These are phyloP conservation scores for Lepidium africanum DNA, from an alignment of 345 rosid species.

Conservation along the genomic window DNA sequence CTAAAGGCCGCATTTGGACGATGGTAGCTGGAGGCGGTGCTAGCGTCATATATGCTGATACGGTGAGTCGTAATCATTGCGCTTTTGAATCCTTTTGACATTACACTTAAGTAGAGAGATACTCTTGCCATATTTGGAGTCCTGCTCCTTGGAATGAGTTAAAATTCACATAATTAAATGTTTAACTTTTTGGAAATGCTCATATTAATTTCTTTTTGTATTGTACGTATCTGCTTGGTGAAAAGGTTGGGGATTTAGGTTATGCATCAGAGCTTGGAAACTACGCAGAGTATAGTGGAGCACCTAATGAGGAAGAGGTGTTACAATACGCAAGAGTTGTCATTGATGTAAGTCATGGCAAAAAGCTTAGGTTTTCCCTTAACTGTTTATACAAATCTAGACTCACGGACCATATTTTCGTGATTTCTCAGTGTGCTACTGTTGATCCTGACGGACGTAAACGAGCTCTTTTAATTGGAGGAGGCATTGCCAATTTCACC, in stretches of 20 bases:
- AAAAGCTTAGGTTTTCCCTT: not conserved
- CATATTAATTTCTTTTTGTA: not conserved
- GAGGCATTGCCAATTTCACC: constrained; percentile 96
- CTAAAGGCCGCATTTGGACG: constrained; percentile 96
- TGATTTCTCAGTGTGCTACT: constrained; percentile 67
- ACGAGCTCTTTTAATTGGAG: constrained; percentile 91
- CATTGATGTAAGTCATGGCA: constrained; percentile 59
- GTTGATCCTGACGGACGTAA: constrained; percentile 89
- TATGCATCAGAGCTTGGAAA: constrained; percentile 95
- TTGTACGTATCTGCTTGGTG: constrained; percentile 7
- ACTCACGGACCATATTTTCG: not conserved
- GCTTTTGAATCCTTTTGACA: not conserved
- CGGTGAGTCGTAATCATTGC: constrained; percentile 39
- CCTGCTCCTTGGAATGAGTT: not conserved
- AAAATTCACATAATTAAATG: not conserved
- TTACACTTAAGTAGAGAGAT: not conserved
- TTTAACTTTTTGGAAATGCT: not conserved
- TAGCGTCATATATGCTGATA: constrained; percentile 95
- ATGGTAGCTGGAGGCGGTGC: constrained; percentile 99
- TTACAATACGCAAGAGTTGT: constrained; percentile 97
- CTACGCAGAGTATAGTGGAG: constrained; percentile 98
- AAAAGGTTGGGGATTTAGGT: constrained; percentile 95
- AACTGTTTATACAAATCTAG: not conserved
- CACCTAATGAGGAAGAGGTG: constrained; percentile 97
- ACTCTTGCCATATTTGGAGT: not conserved